Base-by-base conservation (phyloP, 202 grass and related monocot species). In the Zoysia matrella region DNA sequence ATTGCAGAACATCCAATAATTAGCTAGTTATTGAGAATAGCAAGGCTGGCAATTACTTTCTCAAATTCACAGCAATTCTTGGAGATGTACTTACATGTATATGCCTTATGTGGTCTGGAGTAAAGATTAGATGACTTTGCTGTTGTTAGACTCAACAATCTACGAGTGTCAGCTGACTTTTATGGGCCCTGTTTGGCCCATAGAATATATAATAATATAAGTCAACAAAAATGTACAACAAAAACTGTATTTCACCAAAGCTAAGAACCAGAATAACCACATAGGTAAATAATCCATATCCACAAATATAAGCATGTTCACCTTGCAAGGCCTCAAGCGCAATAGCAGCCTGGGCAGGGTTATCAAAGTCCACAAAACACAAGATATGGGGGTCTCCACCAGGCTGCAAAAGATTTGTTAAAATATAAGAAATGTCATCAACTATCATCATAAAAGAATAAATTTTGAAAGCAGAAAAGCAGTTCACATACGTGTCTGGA, bases 311-410 rank as follows among this genome's bases (percentile, higher is more conserved):
- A 90, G 69, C 81, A 84, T 76, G 30, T 86, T 92, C 84, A 99
- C 96, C 96, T 99, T 99, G 96, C 81, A 99, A 86, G 61, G 96
- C 96, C 66, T 99, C 96, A 76, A 96, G 82, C 22, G 93, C 87
- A 79, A 99, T 49, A 67, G 91, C 83, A 87, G 96, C 93, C 85
- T 99, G 96, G 42, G 89, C 83, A 92, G 96, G 89, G 75, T 84
- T 91, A 48, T 89, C 79, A 10, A 99, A 99, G 84, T 99, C 96
- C 82, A 99, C 96, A n/a, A 99, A 99, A 75, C 96, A 99, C 57
- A 99, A 77, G 49, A 99, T 77, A 77, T 94, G 96, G 30, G 96
- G 87, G 46, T 92, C 90, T 65, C 89, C 96, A 72, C 91, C 96
- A 85, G 91, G 91, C 96, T 99, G 68, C 69, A 80, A 14, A 74